phyloP scores from a whole-genome alignment of 1,284 basidiomycete genomes.

The Sanghuangporus weigelae region DNA sequence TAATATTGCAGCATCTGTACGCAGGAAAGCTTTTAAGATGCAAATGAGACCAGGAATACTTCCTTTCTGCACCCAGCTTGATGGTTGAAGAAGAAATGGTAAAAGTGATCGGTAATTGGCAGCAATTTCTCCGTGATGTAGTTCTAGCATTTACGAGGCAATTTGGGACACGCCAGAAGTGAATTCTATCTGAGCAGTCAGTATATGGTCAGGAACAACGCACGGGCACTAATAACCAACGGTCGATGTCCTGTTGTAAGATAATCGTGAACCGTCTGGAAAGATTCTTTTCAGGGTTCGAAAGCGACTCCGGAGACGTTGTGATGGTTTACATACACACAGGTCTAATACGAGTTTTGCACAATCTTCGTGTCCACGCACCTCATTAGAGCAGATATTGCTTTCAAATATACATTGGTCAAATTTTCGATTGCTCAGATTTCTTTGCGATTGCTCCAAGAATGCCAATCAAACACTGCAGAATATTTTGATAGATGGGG shows the following conservation, averaged over 20 bases:
- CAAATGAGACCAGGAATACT: conserved; percentile 92
- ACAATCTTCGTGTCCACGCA: conserved; percentile 27
- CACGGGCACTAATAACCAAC: conserved; percentile 38
- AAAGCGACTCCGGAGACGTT: conserved; percentile 59
- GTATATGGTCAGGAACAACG: neutral
- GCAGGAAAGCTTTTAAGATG: conserved; percentile 81
- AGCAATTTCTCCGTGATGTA: conserved; percentile 69
- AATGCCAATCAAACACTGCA: conserved; percentile 77
- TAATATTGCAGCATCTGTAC: conserved; percentile 66
- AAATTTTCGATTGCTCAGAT: conserved; percentile 96
- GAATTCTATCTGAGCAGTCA: conserved; percentile 62
- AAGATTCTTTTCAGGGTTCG: conserved; percentile 76
- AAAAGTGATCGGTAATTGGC: conserved; percentile 77
- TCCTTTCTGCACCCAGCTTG: conserved; percentile 93
- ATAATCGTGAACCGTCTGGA: conserved; percentile 88
- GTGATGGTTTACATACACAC: conserved; percentile 70
- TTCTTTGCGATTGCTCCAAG: conserved; percentile 87
- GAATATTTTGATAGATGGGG: conserved; percentile 61
- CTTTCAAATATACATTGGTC: conserved; percentile 98
- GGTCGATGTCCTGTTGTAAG: conserved; percentile 87
- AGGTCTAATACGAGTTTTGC: conserved; percentile 5
- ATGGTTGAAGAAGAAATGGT: conserved; percentile 80
- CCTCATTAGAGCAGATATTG: conserved; percentile 88
- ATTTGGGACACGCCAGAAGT: conserved; percentile 98
- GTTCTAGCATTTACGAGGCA: conserved; percentile 91